These are phyloP conservation scores for Serendipita sp. DNA, from an alignment of 768 basidiomycete genomes.

Conservation along the genomic window DNA sequence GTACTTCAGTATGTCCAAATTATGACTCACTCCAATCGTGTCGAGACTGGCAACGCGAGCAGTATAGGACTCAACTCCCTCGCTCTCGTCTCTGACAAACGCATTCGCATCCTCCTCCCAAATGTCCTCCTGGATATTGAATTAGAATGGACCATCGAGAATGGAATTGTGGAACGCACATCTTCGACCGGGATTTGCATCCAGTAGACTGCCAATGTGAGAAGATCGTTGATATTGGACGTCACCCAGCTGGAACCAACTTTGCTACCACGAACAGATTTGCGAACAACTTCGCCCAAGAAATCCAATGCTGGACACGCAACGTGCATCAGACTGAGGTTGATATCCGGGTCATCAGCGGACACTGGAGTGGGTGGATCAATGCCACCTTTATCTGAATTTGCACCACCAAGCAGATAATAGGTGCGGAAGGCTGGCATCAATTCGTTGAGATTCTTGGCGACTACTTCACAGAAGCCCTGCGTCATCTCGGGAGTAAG, in stretches of 20 bases:
- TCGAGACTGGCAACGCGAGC: conserved; percentile 77
- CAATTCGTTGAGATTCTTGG: conserved; percentile 38
- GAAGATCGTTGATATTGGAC: conserved; percentile 34
- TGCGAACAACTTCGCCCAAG: conserved; percentile 45
- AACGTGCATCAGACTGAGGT: conserved; percentile 57
- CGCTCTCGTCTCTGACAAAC: conserved; percentile 90
- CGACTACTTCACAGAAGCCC: conserved; percentile 18
- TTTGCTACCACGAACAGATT: conserved; percentile 40
- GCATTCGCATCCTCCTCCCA: conserved; percentile 84
- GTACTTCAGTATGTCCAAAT: neutral
- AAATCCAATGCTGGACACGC: conserved; percentile 73
- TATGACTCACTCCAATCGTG: conserved; percentile 44
- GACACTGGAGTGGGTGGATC: conserved; percentile 39
- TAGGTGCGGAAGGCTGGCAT: conserved; percentile 26
- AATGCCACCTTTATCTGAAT: conserved; percentile 8
- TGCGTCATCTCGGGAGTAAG: conserved; percentile 31
- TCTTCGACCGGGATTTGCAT: conserved; percentile 84
- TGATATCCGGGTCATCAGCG: conserved; percentile 51
- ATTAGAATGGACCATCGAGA: conserved; percentile 7
- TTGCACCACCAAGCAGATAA: conserved; percentile 21
- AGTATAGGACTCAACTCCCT: conserved; percentile 70
- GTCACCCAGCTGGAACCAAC: conserved; percentile 37
- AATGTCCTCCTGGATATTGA: conserved; percentile 55
- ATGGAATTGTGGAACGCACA: conserved; percentile 29
- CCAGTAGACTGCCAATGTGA: conserved; percentile 47